Evolutionary conservation across 345 rosid species (phyloP).

Genomic region (Gossypium mustelinum): DNA sequence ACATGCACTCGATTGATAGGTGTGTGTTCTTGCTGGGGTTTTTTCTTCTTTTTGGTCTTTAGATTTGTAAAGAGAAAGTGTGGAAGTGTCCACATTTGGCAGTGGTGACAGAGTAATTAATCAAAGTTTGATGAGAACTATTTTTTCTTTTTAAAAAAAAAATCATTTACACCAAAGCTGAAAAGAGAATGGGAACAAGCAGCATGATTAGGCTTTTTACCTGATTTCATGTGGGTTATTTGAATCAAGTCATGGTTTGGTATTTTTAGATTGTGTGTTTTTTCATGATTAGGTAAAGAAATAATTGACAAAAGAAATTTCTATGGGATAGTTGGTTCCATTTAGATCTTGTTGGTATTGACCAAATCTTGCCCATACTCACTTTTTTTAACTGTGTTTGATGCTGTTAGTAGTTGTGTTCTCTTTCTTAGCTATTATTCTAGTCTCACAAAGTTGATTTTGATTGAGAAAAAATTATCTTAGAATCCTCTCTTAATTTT

Average conservation of each 20-base stretch:
- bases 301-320: not conserved
- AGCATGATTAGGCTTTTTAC: conserved; percentile 11
- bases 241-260: conserved; percentile 13
- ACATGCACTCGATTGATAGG: conserved; percentile 23
- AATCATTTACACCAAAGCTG: not conserved
- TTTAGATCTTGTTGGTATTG: not conserved
- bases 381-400: not conserved
- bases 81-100: conserved; percentile 4
- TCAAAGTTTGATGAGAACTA: not conserved
- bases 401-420: not conserved
- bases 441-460: not conserved
- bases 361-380: conserved; percentile 2
- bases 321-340: not conserved
- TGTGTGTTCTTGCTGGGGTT: not conserved
- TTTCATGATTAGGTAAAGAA: conserved; percentile 8
- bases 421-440: not conserved
- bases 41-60: not conserved
- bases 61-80: not conserved
- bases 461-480: not conserved
- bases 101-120: conserved; percentile 3
- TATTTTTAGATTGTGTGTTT: not conserved
- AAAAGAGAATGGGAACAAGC: not conserved
- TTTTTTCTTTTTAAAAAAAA: not conserved
- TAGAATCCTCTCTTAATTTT: not conserved
- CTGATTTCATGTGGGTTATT: not conserved